These are phyloP conservation scores for Jamesozyma spencerorum DNA, from an alignment of 805 yeast species.

Conservation along the genomic window DNA sequence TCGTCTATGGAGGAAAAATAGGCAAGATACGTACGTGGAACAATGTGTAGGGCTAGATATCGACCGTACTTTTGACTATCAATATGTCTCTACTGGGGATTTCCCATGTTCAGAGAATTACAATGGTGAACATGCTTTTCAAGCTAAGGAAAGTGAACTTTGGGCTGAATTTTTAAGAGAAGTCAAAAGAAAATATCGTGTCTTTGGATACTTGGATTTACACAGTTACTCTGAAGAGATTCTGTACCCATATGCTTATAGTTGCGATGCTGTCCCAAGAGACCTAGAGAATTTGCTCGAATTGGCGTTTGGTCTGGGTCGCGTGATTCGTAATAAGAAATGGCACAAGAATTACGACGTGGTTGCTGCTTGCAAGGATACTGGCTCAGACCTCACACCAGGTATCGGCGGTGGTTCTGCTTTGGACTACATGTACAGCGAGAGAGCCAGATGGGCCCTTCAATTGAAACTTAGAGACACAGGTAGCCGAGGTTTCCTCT, in stretches of 20 bases:
- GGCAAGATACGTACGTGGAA: conserved; percentile 62
- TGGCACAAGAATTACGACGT: conserved; percentile 53
- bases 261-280: conserved; percentile 63
- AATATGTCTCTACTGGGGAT: conserved; percentile 54
- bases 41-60: conserved; percentile 77
- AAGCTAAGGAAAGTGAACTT: conserved; percentile 47
- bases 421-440: conserved; percentile 76
- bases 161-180: conserved; percentile 40
- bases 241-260: conserved; percentile 72
- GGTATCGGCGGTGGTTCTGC: conserved; percentile 74
- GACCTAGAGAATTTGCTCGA: conserved; percentile 76
- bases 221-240: conserved; percentile 83
- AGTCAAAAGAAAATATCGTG: conserved; percentile 40
- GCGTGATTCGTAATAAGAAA: conserved; percentile 48
- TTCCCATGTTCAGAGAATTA: conserved; percentile 79
- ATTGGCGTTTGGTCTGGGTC: conserved; percentile 70
- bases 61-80: conserved; percentile 73
- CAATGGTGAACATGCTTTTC: conserved; percentile 66
- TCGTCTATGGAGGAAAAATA: conserved; percentile 80
- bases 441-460: conserved; percentile 75
- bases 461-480: conserved; percentile 74
- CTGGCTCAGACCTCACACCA: conserved; percentile 64
- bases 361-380: conserved; percentile 68
- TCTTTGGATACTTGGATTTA: conserved; percentile 71
- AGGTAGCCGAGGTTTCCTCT: conserved; percentile 73